These are phyloP conservation scores for Diphasiastrum complanatum DNA, from an alignment of 83 land plant genomes.

Conservation along the genomic window DNA sequence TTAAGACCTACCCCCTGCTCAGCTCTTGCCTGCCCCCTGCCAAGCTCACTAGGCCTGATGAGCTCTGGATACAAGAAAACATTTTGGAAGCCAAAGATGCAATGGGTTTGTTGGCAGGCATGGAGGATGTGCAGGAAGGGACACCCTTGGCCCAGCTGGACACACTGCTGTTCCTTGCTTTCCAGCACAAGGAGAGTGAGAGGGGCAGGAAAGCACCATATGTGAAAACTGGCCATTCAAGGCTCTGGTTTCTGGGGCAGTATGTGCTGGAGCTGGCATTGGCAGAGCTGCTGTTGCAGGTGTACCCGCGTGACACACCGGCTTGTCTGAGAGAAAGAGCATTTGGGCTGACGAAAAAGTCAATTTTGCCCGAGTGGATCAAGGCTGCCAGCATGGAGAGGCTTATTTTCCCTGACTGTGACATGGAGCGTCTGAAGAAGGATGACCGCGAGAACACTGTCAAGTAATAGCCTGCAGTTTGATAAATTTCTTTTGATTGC, in stretches of 20 bases:
- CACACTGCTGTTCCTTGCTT: constrained; percentile 71
- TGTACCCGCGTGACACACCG: constrained; percentile 79
- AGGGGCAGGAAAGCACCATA: constrained; percentile 50
- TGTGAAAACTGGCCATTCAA: constrained; percentile 65
- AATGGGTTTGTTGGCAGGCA: too few species aligned
- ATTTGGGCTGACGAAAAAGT: constrained; percentile 68
- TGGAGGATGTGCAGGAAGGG: neutral
- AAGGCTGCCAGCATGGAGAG: constrained; percentile 75
- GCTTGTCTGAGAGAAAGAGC: constrained; percentile 84
- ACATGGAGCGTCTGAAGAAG: constrained; percentile 5
- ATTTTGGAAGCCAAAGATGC: neutral
- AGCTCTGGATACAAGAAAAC: constrained; percentile 56
- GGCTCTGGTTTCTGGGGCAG: constrained; percentile 76
- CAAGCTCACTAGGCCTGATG: constrained; percentile 43
- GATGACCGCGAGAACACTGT: constrained; percentile 9
- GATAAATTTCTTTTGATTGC: too few species aligned
- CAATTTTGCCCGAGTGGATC: constrained; percentile 62
- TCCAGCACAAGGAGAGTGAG: constrained; percentile 64
- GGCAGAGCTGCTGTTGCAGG: constrained; percentile 64
- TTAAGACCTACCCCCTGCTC: constrained; percentile 52
- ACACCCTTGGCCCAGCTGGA: constrained; percentile 70
- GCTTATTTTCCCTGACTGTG: constrained; percentile 62
- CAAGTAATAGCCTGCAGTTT: constrained; percentile 15
- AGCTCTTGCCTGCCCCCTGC: constrained; percentile 62
- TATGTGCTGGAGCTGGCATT: constrained; percentile 71